A percentile compares a stretch with the other conserved stretches of the same genome.
Conservation (phyloP, 768 basidiomycete species). For the Rhodosporidiobolus sp. region DNA sequence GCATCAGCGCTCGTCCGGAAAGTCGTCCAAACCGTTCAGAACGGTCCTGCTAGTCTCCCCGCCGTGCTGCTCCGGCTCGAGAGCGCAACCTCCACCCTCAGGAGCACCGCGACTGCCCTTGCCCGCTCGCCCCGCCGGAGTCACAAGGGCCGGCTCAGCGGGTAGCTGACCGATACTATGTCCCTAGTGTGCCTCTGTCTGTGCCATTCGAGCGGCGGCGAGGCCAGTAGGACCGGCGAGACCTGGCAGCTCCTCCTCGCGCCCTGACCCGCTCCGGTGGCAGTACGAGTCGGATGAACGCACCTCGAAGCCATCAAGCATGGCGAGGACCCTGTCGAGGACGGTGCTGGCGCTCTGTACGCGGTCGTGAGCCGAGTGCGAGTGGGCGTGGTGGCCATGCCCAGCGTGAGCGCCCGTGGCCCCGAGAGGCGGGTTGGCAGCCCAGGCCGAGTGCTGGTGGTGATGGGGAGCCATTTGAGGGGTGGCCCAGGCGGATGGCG, state of each 20-base stretch:
- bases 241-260: too few relatives aligned
- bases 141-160: too few relatives aligned
- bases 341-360: constrained; percentile 15
- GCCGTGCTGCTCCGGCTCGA: too few relatives aligned
- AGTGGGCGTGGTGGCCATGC: not conserved
- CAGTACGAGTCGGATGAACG: not conserved
- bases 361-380: not conserved
- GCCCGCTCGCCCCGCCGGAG: too few relatives aligned
- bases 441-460: not conserved
- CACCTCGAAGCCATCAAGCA: constrained; percentile 39
- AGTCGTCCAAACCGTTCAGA: not conserved
- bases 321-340: constrained; percentile 32
- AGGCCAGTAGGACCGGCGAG: too few relatives aligned
- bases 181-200: too few relatives aligned
- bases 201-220: too few relatives aligned
- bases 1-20: not conserved
- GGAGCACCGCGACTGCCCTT: too few relatives aligned
- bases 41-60: too few relatives aligned
- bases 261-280: too few relatives aligned
- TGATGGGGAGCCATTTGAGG: not conserved
- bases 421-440: not conserved
- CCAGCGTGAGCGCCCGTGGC: not conserved
- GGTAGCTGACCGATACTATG: too few relatives aligned
- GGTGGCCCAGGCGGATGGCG: constrained; percentile 8
- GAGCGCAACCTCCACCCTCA: too few relatives aligned